Conservation (phyloP, 768 basidiomycete genomes). For the Boletales sp. region DNA sequence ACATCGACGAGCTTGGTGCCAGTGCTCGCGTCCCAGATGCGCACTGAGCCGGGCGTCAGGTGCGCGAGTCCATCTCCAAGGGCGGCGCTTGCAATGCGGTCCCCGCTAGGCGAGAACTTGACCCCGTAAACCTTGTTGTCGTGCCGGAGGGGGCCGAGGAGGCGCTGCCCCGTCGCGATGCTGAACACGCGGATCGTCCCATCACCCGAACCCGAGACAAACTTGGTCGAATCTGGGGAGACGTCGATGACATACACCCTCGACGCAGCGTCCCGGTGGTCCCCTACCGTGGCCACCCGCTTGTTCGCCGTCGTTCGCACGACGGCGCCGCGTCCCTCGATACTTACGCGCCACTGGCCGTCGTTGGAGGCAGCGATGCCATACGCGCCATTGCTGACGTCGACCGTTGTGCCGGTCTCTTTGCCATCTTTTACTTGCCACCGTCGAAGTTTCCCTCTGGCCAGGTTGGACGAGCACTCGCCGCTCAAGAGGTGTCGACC, state of each 20-base stretch:
- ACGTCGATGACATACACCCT: constrained; percentile 6
- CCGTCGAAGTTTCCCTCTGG: constrained; percentile 1
- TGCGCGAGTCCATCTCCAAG: not conserved
- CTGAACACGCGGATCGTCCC: constrained; percentile 3
- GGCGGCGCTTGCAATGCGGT: not conserved
- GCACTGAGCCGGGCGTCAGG: not conserved
- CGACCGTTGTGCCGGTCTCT: not conserved
- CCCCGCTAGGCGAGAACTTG: constrained; percentile 5
- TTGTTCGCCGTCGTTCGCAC: constrained; percentile 5
- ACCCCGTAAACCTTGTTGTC: constrained; percentile 1
- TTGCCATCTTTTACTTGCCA: not conserved
- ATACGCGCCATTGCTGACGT: not conserved
- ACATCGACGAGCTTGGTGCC: constrained; percentile 4
- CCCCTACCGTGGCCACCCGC: not conserved
- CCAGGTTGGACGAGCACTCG: not conserved
- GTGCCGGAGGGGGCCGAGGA: constrained; percentile 5
- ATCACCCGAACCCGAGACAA: constrained; percentile 8
- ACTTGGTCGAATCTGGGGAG: constrained; percentile 9
- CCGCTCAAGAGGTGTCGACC: constrained; percentile 5
- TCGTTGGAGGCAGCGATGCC: constrained; percentile 6
- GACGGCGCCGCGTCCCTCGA: not conserved
- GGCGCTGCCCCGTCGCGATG: constrained; percentile 1
- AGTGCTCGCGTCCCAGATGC: constrained; percentile 2
- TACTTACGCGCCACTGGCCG: constrained; percentile 6
- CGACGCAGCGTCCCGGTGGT: not conserved